Evolutionary conservation across 1,284 basidiomycete genomes (phyloP).

Genomic region (Naganishia sp.): DNA sequence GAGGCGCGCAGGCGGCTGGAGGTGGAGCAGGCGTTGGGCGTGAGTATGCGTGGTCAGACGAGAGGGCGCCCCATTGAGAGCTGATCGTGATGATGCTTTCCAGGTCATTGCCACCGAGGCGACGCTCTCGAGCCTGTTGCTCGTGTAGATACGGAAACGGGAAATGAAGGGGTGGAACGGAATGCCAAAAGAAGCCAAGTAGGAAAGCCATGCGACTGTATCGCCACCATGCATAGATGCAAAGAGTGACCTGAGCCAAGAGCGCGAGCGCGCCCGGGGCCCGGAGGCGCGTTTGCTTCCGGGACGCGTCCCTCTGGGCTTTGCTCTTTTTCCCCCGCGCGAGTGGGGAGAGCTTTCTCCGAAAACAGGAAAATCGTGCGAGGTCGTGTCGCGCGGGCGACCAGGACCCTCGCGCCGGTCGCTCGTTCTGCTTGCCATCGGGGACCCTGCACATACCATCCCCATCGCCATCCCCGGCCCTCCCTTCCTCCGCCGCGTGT

Average conservation of each 20-base stretch:
- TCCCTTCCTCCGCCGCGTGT: too few species aligned
- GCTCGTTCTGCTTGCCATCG: too few species aligned
- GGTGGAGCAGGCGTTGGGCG: conserved; percentile 89
- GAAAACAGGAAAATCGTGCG: too few species aligned
- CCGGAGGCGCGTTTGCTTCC: too few species aligned
- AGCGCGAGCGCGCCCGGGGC: too few species aligned
- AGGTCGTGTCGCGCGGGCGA: too few species aligned
- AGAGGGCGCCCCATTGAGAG: not conserved
- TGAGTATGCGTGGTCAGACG: conserved; percentile 47
- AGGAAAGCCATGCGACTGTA: not conserved
- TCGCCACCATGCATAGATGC: not conserved
- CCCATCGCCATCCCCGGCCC: too few species aligned
- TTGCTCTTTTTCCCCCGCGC: too few species aligned
- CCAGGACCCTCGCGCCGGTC: too few species aligned
- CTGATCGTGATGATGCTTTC: not conserved
- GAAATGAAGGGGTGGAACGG: not conserved
- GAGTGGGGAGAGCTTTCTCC: too few species aligned
- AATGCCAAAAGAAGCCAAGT: not conserved
- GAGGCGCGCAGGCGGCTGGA: conserved; percentile 86
- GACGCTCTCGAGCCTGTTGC: conserved; percentile 39
- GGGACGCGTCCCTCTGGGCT: too few species aligned
- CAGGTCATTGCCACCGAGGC: conserved; percentile 79
- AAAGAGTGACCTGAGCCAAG: not conserved
- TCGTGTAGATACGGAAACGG: conserved; percentile 24
- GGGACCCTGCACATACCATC: too few species aligned